Evolutionary conservation across 2,329 filamentous ascomycete genomes (phyloP), one percentile per base, ranked within the genome.

Genomic region (Ophiosphaerella korrae): DNA sequence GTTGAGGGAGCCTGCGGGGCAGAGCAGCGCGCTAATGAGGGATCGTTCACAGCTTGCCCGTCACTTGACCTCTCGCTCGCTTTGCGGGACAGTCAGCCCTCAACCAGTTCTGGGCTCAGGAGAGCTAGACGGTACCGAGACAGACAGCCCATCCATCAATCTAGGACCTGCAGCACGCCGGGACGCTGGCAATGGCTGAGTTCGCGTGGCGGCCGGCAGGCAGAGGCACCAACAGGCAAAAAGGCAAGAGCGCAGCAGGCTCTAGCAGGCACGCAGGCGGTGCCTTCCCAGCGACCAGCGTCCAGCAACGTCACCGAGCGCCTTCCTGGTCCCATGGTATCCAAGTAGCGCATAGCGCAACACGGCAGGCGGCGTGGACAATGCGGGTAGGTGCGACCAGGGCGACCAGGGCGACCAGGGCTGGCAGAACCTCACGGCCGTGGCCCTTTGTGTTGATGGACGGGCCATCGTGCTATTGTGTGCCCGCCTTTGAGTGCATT

Each of bases 281-380:
- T 52, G 46, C 43, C 42, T 62, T 54, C 55, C 53, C 24, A 42
- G 42, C 18, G 18, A 4, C 18, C 18, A 21, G 51, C 53, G 11
- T 6, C n/a, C 34, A 60, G 55, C 58, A 62, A 63, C 62, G 62
- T 63, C 62, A 65, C 60, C 55, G 53, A 57, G 56, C 48, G 54
- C 46, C 54, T 52, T 53, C 45, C 23, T 40, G 26, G 7, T 29
- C 26, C 26, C 26, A 29, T 29, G 26, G 26, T 8, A 29, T 29
- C 11, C 11, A 21, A 21, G 18, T 6, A 29, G 26, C 26, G 26
- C 26, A 29, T 46, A 23, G 36, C 37, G 35, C 26, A 60, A 11
- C 55, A 52, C 53, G 50, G 52, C 53, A 50, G 53, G 26, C 41
- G 26, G 34, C 40, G 43, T 48, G 38, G 40, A 44, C 33, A 41